These are phyloP conservation scores for Pyricularia sp. DNA, from an alignment of 2,329 filamentous ascomycete species.

Conservation along the genomic window DNA sequence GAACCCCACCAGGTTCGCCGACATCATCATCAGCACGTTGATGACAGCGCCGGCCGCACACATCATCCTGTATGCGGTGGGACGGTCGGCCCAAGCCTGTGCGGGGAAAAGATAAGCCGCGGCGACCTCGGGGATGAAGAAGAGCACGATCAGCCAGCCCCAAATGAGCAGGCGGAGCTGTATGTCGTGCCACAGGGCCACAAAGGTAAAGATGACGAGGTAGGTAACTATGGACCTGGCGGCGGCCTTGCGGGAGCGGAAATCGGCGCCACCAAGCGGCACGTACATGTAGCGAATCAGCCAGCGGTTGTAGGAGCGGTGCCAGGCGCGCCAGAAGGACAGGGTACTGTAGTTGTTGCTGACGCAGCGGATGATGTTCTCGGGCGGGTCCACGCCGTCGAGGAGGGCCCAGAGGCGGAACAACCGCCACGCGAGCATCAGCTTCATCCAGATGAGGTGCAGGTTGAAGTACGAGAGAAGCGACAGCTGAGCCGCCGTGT, in stretches of 20 bases:
- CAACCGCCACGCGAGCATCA: slow-evolving; percentile 94
- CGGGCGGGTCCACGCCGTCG: slow-evolving; percentile 87
- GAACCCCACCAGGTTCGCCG: slow-evolving; percentile 90
- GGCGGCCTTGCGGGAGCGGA: slow-evolving; percentile 30
- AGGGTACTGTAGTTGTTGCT: slow-evolving; percentile 87
- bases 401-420: slow-evolving; percentile 93
- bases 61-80: slow-evolving; percentile 68
- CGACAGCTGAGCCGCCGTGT: slow-evolving; percentile 78
- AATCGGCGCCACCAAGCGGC: slow-evolving; percentile 67
- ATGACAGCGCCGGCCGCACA: slow-evolving; percentile 72
- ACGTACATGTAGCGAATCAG: slow-evolving; percentile 89
- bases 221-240: slow-evolving; percentile 62
- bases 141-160: slow-evolving; percentile 94
- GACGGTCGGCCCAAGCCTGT: slow-evolving; percentile 58
- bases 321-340: slow-evolving; percentile 94
- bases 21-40: slow-evolving; percentile 93
- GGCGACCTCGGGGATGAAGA: slow-evolving; percentile 81
- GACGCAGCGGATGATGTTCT: slow-evolving; percentile 97
- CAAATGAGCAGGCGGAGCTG: slow-evolving; percentile 83
- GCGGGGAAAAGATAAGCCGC: slow-evolving; percentile 64
- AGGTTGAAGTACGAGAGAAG: slow-evolving; percentile 94
- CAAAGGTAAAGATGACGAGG: slow-evolving; percentile 85
- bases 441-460: slow-evolving; percentile 95
- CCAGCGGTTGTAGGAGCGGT: slow-evolving; percentile 92
- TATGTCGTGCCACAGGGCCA: slow-evolving; percentile 97